Percentiles rank a stretch among this genome's conserved stretches.
Conservation (phyloP, 2,329 filamentous ascomycete species). For the Talaromyces sp. region DNA sequence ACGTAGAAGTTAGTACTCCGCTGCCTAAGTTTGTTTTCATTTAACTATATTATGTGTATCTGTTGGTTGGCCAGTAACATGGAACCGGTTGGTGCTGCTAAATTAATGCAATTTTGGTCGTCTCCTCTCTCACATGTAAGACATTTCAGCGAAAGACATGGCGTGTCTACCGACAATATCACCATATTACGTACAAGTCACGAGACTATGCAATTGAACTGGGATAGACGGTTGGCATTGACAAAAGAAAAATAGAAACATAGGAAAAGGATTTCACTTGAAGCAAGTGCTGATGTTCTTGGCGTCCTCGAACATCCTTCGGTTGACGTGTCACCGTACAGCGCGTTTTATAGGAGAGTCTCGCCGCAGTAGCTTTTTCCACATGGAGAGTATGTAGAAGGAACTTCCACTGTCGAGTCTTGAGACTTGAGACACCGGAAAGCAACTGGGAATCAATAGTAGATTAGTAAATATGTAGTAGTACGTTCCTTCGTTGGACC, state of each 20-base stretch:
- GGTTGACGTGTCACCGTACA: background rate
- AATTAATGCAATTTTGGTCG: background rate
- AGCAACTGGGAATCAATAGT: background rate
- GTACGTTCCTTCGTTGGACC: background rate
- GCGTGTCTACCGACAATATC: background rate
- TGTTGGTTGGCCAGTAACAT: constrained; percentile 1
- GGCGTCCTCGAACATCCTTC: background rate
- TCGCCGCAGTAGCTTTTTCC: background rate
- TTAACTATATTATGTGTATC: background rate
- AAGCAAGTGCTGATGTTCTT: background rate
- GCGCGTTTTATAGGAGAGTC: background rate
- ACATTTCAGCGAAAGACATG: background rate
- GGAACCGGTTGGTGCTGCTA: background rate
- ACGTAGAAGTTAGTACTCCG: no score
- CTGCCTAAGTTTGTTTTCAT: background rate
- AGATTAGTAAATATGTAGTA: background rate
- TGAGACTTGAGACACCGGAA: background rate
- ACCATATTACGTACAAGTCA: background rate
- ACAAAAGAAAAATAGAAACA: background rate
- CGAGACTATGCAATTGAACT: background rate
- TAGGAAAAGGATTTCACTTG: background rate
- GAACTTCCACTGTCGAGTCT: background rate
- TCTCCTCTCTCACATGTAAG: constrained; percentile 4
- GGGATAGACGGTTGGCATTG: background rate
- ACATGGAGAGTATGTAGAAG: background rate